Evolutionary conservation across 805 yeast species (phyloP).

Genomic region (Candida dendrica): DNA sequence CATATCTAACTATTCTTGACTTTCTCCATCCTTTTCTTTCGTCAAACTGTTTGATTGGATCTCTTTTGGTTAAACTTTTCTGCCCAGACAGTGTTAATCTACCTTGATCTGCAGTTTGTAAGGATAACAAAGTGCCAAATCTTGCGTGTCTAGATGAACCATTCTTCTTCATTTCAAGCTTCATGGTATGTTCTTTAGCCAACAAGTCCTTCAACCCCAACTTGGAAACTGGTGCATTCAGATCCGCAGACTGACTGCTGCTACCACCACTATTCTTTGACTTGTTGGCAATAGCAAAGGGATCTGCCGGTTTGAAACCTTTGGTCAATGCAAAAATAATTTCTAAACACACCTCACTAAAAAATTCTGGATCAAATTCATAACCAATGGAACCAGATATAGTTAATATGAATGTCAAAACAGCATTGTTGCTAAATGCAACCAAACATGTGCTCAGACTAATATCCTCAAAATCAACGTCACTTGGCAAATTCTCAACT

Average conservation of each 20-base stretch:
- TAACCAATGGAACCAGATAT: slow-evolving; percentile 56
- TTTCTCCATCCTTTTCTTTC: slow-evolving; percentile 59
- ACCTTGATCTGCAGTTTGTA: slow-evolving; percentile 53
- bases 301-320: slow-evolving; percentile 36
- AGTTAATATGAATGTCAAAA: slow-evolving; percentile 65
- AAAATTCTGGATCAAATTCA: slow-evolving; percentile 54
- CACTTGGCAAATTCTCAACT: slow-evolving; percentile 42
- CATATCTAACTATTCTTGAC: slow-evolving; percentile 21
- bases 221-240: not conserved
- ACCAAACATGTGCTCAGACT: slow-evolving; percentile 49
- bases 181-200: slow-evolving; percentile 52
- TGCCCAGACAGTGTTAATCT: slow-evolving; percentile 71
- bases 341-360: slow-evolving; percentile 63
- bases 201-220: slow-evolving; percentile 33
- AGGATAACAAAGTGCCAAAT: slow-evolving; percentile 79
- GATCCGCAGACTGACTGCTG: not conserved
- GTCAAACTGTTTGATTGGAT: slow-evolving; percentile 61
- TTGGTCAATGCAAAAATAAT: slow-evolving; percentile 55
- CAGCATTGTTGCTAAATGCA: slow-evolving; percentile 63
- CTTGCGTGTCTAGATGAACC: slow-evolving; percentile 77
- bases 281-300: slow-evolving; percentile 7
- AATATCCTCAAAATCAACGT: slow-evolving; percentile 59
- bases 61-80: slow-evolving; percentile 45
- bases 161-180: slow-evolving; percentile 37
- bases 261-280: not conserved